A percentile compares a stretch with the other conserved stretches of the same genome.
Conservation (phyloP, 2,329 filamentous ascomycete species). For the Phyllosticta ampelicida region DNA sequence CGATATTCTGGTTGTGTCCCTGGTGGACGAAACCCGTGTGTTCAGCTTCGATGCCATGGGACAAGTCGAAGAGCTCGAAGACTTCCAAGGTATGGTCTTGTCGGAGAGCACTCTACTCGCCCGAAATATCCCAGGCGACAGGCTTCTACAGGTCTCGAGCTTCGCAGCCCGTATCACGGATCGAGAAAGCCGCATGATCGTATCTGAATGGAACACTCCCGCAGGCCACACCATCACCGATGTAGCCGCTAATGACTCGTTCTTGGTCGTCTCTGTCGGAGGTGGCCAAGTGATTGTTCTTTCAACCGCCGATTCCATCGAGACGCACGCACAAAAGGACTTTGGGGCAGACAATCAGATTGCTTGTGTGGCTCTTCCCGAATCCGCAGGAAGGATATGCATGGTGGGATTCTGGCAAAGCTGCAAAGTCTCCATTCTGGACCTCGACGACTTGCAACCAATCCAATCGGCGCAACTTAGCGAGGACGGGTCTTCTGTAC, state of each 20-base stretch:
- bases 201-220: constrained; percentile 48
- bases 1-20: constrained; percentile 70
- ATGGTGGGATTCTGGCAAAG: constrained; percentile 82
- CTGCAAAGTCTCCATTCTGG: constrained; percentile 66
- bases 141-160: constrained; percentile 67
- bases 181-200: constrained; percentile 40
- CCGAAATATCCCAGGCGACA: constrained; percentile 50
- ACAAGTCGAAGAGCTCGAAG: constrained; percentile 76
- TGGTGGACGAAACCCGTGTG: constrained; percentile 71
- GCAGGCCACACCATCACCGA: constrained; percentile 55
- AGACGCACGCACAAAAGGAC: constrained; percentile 47
- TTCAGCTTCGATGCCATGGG: constrained; percentile 67
- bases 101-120: constrained; percentile 61
- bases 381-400: constrained; percentile 52
- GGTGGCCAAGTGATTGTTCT: constrained; percentile 64
- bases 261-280: constrained; percentile 62
- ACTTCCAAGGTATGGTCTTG: constrained; percentile 61
- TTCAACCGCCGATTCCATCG: constrained; percentile 48
- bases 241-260: constrained; percentile 61
- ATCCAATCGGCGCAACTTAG: constrained; percentile 45
- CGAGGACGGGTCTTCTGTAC: constrained; percentile 57
- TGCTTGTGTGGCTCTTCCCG: constrained; percentile 69
- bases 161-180: constrained; percentile 53
- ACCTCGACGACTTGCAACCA: constrained; percentile 54
- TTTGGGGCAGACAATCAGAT: constrained; percentile 63